Base-by-base conservation (phyloP, 2,329 filamentous ascomycete species). In the Exutisphaerella laricina region DNA sequence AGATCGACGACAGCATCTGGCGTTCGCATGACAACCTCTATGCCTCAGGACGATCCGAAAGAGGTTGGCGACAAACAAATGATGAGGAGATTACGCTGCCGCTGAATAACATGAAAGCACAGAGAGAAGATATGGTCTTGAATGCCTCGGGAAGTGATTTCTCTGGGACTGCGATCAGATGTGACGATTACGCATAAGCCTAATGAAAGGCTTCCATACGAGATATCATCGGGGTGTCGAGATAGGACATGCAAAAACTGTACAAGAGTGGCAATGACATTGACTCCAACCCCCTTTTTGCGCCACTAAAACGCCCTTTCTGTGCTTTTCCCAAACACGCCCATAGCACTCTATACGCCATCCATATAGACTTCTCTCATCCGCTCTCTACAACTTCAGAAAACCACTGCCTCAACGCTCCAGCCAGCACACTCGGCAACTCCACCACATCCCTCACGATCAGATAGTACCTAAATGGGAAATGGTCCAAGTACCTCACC, bases 401-500 rank as follows among this genome's bases (percentile, higher is more conserved):
- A 73, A 99, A 96, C 94, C 94, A 98, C 54, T 94, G 94, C 68
- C 90, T 84, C 69, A 99, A 68, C 54, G 95, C 77, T 20, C 85
- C 85, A 10, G 88, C 86, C 66, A 99, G 66, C 31, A 96, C 89
- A 23, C 80, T 82, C 4, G 94, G 92, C 59, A 99, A 72, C 66
- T 98, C 92, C 58, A 84, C 82, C 35, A 98, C 81, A 69, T 97
- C 81, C 53, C 90, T 82, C 45, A 98, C 92, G 55, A 98, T 87
- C 43, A 98, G 70, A 64, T 97, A 99, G 70, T 96, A 98, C 64
- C 85, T 82, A 70, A 99, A 99, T 0, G 94, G 92, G 66, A 98
- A 98, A 5, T 82, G 84, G 64, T 98, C 94, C 56, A 98, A 77
- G 63, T 98, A 98, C 58, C 86, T 80, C 70, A 88, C 84, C 65